Evolutionary conservation across 352 stramenopile genomes (phyloP).

Genomic region (Globisporangium spiculum): DNA sequence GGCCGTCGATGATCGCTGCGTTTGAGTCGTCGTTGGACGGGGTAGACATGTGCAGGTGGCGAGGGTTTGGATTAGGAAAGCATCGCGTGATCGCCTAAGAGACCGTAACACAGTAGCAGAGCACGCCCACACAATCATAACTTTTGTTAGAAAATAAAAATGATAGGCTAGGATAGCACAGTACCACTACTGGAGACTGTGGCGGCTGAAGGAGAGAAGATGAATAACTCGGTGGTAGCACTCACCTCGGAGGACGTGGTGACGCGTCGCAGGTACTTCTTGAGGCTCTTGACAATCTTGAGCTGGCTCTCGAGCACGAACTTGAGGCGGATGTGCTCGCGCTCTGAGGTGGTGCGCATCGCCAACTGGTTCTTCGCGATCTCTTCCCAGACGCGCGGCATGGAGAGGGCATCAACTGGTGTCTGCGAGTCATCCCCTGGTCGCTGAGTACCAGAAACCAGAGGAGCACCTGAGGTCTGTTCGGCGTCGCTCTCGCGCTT

Average conservation of each 20-base stretch:
- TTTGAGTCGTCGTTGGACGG: constrained; percentile 9
- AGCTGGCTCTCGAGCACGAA: constrained; percentile 47
- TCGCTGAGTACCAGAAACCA: not conserved
- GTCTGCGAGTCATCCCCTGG: not conserved
- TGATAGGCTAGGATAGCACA: not conserved
- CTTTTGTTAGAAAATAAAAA: not conserved
- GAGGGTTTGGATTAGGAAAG: not conserved
- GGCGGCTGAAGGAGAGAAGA: too few relatives aligned
- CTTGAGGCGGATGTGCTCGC: constrained; percentile 53
- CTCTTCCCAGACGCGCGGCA: not conserved
- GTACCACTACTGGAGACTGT: not conserved
- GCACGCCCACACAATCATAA: not conserved
- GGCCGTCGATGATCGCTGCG: constrained; percentile 30
- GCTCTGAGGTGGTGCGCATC: constrained; percentile 12
- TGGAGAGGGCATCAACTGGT: not conserved
- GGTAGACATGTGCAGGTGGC: not conserved
- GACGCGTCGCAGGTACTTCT: not conserved
- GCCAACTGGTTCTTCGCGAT: not conserved
- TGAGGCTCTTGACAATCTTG: constrained; percentile 39
- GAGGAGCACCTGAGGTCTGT: not conserved
- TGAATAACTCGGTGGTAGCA: not conserved
- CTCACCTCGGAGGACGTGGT: not conserved
- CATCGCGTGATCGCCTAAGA: not conserved
- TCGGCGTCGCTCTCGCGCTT: not conserved
- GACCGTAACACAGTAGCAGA: not conserved